A percentile compares a stretch with the other conserved stretches of the same genome.
Evolutionary conservation across 2,329 filamentous ascomycete species (phyloP).

Genomic region (Annulohypoxylon truncatum): DNA sequence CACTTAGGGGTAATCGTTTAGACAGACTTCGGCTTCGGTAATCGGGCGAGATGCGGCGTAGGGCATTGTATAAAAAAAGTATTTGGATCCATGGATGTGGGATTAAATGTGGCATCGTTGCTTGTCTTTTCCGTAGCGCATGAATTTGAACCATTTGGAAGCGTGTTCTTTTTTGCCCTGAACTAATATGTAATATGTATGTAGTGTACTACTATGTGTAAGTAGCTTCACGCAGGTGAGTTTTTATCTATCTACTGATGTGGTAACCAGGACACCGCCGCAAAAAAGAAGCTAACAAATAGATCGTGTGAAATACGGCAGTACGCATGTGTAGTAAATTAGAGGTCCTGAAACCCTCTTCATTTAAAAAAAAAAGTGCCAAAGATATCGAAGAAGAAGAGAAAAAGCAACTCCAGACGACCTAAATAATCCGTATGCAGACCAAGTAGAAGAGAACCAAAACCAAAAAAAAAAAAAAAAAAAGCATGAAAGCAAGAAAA

Average conservation of each 20-base stretch:
- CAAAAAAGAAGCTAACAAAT: not conserved
- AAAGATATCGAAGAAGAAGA: conserved; percentile 1
- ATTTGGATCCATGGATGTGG: conserved; percentile 32
- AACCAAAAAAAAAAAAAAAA: not conserved
- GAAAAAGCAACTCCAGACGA: not conserved
- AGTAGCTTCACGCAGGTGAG: not conserved
- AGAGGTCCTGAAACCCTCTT: conserved; percentile 9
- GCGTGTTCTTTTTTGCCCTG: not conserved
- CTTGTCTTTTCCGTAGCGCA: conserved; percentile 20
- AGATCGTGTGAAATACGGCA: not conserved
- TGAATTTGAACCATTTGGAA: conserved; percentile 12
- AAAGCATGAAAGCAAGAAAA: not conserved
- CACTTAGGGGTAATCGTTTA: not conserved
- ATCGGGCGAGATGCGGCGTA: not conserved
- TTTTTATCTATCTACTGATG: conserved; percentile 1
- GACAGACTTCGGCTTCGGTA: not conserved
- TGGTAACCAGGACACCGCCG: not conserved
- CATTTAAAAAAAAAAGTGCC: not conserved
- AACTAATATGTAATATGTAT: not conserved
- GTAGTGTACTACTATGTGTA: not conserved
- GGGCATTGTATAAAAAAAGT: conserved; percentile 38
- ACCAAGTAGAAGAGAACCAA: not conserved
- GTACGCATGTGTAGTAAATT: not conserved
- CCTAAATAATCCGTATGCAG: not conserved
- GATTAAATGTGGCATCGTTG: conserved; percentile 19